Conservation (phyloP, 768 basidiomycete genomes). For the Tylopilus cervinicoccineus region DNA sequence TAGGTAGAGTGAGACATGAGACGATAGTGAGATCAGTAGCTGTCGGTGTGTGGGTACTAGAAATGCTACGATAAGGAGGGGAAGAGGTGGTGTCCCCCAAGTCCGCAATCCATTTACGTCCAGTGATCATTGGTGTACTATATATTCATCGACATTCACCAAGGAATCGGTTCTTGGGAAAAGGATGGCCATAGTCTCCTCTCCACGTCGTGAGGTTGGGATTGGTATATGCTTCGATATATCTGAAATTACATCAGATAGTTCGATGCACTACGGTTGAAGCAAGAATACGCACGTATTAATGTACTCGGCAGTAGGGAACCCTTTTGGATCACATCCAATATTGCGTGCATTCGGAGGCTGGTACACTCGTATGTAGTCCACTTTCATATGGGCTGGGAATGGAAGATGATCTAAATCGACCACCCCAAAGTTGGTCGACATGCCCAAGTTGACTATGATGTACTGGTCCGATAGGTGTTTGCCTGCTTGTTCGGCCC, state of each 20-base stretch:
- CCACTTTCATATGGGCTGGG: slow-evolving; percentile 46
- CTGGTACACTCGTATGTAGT: slow-evolving; percentile 74
- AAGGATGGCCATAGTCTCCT: slow-evolving; percentile 40
- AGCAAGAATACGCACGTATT: slow-evolving; percentile 38
- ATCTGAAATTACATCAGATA: slow-evolving; percentile 32
- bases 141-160: slow-evolving; percentile 34
- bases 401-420: slow-evolving; percentile 51
- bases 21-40: not conserved
- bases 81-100: not conserved
- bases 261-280: not conserved
- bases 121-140: not conserved
- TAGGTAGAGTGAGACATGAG: not conserved
- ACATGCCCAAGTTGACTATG: slow-evolving; percentile 57
- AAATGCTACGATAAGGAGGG: not conserved
- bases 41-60: not conserved
- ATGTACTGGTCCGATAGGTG: slow-evolving; percentile 38
- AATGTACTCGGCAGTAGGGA: slow-evolving; percentile 74
- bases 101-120: not conserved
- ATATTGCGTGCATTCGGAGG: slow-evolving; percentile 55
- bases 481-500: not conserved
- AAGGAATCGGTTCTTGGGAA: slow-evolving; percentile 51
- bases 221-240: slow-evolving; percentile 69
- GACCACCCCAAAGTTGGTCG: slow-evolving; percentile 53
- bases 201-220: slow-evolving; percentile 43
- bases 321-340: slow-evolving; percentile 65